phyloP scores from a whole-genome alignment of 208 protist species.

The Leishmania gerbilli region DNA sequence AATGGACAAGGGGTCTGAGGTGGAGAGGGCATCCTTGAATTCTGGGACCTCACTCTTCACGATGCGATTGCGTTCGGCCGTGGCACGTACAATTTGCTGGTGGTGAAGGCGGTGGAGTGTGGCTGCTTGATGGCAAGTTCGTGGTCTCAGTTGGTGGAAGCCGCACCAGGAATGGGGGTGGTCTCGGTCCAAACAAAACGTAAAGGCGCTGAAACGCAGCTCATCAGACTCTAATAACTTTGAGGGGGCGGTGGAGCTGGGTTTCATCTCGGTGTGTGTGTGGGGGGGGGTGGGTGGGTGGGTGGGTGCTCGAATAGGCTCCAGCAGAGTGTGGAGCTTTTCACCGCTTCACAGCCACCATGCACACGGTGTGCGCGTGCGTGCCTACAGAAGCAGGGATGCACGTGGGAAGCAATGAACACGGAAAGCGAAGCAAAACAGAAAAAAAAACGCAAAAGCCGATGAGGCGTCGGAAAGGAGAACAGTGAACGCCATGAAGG shows the following conservation, averaged over 20 bases:
- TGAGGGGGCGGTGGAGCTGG: neutral
- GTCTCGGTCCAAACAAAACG: slow-evolving; percentile 43
- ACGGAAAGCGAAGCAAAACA: too few species aligned
- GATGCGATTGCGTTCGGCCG: slow-evolving; percentile 58
- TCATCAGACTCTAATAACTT: slow-evolving; percentile 36
- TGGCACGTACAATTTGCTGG: slow-evolving; percentile 55
- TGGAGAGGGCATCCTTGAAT: slow-evolving; percentile 30
- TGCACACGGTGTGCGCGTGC: neutral
- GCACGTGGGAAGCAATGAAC: neutral
- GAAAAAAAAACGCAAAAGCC: neutral
- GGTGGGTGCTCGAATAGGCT: neutral
- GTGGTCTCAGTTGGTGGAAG: slow-evolving; percentile 15
- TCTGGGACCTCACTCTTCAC: slow-evolving; percentile 27
- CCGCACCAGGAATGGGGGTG: slow-evolving; percentile 30
- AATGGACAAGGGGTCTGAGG: slow-evolving; percentile 45
- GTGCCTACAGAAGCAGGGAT: neutral
- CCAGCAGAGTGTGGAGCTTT: neutral
- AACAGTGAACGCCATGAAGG: neutral
- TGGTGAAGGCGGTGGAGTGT: slow-evolving; percentile 42
- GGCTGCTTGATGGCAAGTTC: slow-evolving; percentile 58
- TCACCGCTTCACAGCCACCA: neutral
- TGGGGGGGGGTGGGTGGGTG: neutral
- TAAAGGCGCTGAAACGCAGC: slow-evolving; percentile 57
- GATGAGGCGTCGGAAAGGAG: neutral
- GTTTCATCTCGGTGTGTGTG: neutral